Evolutionary conservation across 2,329 filamentous ascomycete species (phyloP).

Genomic region (Eurotiales sp.): DNA sequence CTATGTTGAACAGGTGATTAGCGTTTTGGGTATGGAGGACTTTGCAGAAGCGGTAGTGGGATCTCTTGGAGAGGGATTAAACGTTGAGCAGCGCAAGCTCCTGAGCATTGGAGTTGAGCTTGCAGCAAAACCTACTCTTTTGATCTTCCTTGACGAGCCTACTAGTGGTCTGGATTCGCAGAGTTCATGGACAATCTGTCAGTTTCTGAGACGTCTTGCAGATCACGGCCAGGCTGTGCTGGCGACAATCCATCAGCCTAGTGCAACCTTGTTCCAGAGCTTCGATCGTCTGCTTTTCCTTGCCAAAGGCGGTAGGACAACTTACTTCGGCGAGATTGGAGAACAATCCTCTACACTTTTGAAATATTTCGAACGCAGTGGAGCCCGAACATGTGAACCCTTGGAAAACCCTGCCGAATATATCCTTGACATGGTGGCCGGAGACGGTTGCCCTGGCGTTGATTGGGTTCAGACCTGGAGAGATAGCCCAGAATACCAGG

Average conservation of each 20-base stretch:
- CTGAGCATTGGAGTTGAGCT: slow-evolving; percentile 61
- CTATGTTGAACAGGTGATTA: slow-evolving; percentile 73
- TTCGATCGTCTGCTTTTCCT: slow-evolving; percentile 76
- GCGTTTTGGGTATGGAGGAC: slow-evolving; percentile 67
- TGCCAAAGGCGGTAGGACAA: slow-evolving; percentile 68
- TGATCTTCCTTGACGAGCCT: slow-evolving; percentile 62
- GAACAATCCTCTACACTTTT: slow-evolving; percentile 65
- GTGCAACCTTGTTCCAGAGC: slow-evolving; percentile 50
- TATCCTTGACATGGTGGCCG: slow-evolving; percentile 17
- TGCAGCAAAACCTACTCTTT: slow-evolving; percentile 54
- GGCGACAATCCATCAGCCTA: slow-evolving; percentile 56
- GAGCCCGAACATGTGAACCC: slow-evolving; percentile 60
- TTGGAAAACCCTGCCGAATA: slow-evolving; percentile 72
- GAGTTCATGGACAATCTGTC: slow-evolving; percentile 60
- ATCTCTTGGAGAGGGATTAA: slow-evolving; percentile 68
- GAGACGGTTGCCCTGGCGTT: not conserved
- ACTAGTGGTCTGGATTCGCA: slow-evolving; percentile 61
- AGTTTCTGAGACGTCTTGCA: slow-evolving; percentile 60
- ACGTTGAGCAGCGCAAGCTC: slow-evolving; percentile 60
- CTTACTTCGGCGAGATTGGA: slow-evolving; percentile 80
- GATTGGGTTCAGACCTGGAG: not conserved
- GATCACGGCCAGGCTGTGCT: slow-evolving; percentile 51
- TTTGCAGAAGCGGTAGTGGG: slow-evolving; percentile 80
- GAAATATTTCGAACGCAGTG: slow-evolving; percentile 71
- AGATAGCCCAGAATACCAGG: not conserved